A percentile compares a stretch with the other conserved stretches of the same genome.
phyloP scores from a whole-genome alignment of 2,329 filamentous ascomycete species.

The Taxawa tesnikishii region DNA sequence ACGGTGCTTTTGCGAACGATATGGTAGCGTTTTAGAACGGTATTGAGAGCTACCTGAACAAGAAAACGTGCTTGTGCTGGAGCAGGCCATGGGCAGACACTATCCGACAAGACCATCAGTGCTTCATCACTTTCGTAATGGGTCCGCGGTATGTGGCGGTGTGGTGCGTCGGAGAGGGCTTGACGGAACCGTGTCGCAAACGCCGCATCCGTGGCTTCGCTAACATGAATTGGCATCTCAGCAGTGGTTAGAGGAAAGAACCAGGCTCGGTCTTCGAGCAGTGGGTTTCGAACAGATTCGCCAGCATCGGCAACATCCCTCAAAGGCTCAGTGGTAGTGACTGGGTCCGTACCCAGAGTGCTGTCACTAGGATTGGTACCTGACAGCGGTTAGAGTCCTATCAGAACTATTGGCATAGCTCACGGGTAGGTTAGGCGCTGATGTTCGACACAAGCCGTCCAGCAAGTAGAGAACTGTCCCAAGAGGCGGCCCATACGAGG shows the following conservation, averaged over 20 bases:
- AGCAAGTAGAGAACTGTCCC: too few species aligned
- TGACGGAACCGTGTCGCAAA: conserved; percentile 25
- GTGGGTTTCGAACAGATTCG: conserved; percentile 18
- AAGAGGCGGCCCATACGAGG: too few species aligned
- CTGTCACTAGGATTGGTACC: too few species aligned
- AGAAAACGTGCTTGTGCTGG: conserved; percentile 25
- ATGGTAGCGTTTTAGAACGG: conserved; percentile 29
- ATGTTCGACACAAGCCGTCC: too few species aligned
- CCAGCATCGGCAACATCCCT: conserved; percentile 3
- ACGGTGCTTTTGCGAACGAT: conserved; percentile 28
- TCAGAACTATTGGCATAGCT: too few species aligned
- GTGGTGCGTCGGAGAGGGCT: conserved; percentile 13
- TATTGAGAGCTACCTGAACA: conserved; percentile 28
- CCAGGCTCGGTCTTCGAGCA: conserved; percentile 24
- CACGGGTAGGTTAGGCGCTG: too few species aligned
- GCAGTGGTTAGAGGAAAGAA: conserved; percentile 17
- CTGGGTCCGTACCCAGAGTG: too few species aligned
- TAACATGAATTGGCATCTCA: conserved; percentile 24
- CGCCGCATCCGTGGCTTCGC: conserved; percentile 24
- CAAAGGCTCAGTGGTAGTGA: too few species aligned
- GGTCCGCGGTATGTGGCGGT: conserved; percentile 20
- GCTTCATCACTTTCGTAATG: conserved; percentile 20
- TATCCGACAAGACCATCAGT: conserved; percentile 21
- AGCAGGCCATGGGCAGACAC: conserved; percentile 26
- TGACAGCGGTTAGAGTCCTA: too few species aligned